Evolutionary conservation across 371 early-diverging fungal genomes (phyloP).

Genomic region (Saksenaea oblongispora): DNA sequence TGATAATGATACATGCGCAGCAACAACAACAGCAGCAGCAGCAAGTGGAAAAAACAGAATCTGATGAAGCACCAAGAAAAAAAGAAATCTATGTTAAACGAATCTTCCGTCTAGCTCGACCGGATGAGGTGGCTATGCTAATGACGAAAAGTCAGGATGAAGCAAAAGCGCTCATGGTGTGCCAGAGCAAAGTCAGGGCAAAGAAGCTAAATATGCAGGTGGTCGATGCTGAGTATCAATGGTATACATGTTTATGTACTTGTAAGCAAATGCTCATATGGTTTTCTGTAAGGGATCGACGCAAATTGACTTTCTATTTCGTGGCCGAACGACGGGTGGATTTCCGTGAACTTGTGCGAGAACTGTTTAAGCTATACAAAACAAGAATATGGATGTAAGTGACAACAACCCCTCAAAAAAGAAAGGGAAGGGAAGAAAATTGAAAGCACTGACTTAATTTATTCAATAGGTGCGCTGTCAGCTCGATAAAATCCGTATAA

Average conservation of each 20-base stretch:
- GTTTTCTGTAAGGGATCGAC: conserved; percentile 73
- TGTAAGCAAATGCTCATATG: background rate
- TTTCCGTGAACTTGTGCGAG: conserved; percentile 97
- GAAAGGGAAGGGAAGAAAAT: background rate
- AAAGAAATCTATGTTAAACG: conserved; percentile 47
- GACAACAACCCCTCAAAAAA: conserved; percentile 10
- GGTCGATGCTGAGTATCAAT: conserved; percentile 97
- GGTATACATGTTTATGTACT: conserved; percentile 50
- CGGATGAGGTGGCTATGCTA: conserved; percentile 77
- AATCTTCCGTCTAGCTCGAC: conserved; percentile 81
- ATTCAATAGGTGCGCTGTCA: conserved; percentile 1
- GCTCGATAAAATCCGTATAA: background rate
- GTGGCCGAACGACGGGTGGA: conserved; percentile 95
- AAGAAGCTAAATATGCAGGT: conserved; percentile 93
- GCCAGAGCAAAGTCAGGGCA: conserved; percentile 89
- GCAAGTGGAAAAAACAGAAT: conserved; percentile 63
- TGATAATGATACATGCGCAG: conserved; percentile 17
- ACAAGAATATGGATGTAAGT: conserved; percentile 99
- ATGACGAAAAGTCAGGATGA: conserved; percentile 88
- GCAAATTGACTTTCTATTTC: conserved; percentile 95
- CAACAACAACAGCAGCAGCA: conserved; percentile 48
- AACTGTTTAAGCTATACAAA: conserved; percentile 98
- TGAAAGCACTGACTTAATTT: background rate
- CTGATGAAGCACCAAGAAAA: background rate
- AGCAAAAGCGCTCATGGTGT: conserved; percentile 84